Base-by-base conservation (phyloP, 176 grass and related monocot genomes). In the Zoysia pacifica region DNA sequence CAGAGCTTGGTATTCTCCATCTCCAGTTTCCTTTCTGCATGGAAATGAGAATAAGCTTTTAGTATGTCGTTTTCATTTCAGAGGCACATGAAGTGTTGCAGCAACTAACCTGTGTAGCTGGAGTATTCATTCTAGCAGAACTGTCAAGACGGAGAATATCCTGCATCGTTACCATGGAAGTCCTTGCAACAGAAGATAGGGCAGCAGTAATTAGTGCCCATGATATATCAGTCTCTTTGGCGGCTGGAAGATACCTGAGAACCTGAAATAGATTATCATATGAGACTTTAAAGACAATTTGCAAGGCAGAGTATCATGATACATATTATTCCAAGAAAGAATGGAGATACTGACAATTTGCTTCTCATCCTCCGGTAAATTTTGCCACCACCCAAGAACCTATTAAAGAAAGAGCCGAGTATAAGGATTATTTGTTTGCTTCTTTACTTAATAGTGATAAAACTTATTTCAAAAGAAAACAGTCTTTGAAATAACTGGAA, bases 91-190 rank as follows among this genome's bases (percentile, higher is more conserved):
- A 48, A 46, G 43, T 35, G 2, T 51, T 54, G 19, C 18, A 77
- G 12, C 39, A 1, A 36, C 19, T 73, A 46, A 93, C 95, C 88
- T 98, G 92, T 11, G 92, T 98, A 67, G 92, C 95, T 68, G 92
- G 92, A 62, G 84, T 94, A 67, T 98, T 98, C 92, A 94, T 97
- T 81, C 94, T 75, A 75, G 87, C 94, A 75, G 69, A 84, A 80
- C 87, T 97, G 41, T 76, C 87, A 0, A 97, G 87, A 65, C 87
- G n/a, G 48, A 97, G 91, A 67, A 94, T 90, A 74, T 94, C 94
- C 72, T 94, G 94, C 83, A 97, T 90, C 46, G 89, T 82, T 80
- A 94, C 67, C 79, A 97, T 79, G 65, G 85, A 80, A 52, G 89
- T 97, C 56, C 81, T 84, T 11, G 94, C 94, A 65, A 92, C 87